A percentile compares a stretch with the other conserved stretches of the same genome.
Conservation (phyloP, 2,329 filamentous ascomycete genomes). For the Fusarium virguliforme region DNA sequence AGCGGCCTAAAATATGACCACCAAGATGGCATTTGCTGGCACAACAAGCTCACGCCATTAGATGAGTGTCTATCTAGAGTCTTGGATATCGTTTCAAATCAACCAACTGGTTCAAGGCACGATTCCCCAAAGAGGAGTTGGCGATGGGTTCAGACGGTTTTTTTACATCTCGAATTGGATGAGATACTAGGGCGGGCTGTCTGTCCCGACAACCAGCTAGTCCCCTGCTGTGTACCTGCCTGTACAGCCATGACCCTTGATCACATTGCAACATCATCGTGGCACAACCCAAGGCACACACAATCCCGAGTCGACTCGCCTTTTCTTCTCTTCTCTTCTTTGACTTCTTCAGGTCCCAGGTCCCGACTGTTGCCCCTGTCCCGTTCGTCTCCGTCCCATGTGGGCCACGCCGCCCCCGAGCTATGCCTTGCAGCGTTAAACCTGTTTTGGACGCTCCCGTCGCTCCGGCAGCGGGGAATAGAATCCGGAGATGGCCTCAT, state of each 20-base stretch:
- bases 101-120: constrained; percentile 34
- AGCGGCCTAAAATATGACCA: constrained; percentile 36
- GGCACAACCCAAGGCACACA: constrained; percentile 33
- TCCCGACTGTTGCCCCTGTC: constrained; percentile 42
- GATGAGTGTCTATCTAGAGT: constrained; percentile 13
- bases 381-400: constrained; percentile 43
- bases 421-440: constrained; percentile 36
- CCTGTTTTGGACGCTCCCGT: constrained; percentile 30
- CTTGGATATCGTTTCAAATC: constrained; percentile 23
- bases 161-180: too few relatives aligned
- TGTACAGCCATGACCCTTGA: constrained; percentile 2
- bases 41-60: constrained; percentile 25
- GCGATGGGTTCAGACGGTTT: constrained; percentile 39
- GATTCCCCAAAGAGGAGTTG: constrained; percentile 46
- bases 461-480: constrained; percentile 38
- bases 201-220: too few relatives aligned
- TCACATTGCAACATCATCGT: constrained; percentile 14
- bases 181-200: too few relatives aligned
- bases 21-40: constrained; percentile 23
- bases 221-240: background rate
- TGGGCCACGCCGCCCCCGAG: constrained; percentile 24
- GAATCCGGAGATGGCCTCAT: constrained; percentile 36
- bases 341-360: constrained; percentile 16
- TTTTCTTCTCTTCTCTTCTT: constrained; percentile 15
- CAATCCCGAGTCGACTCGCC: constrained; percentile 29